These are phyloP conservation scores for Candida boidinii DNA, from an alignment of 805 yeast genomes.

Conservation along the genomic window DNA sequence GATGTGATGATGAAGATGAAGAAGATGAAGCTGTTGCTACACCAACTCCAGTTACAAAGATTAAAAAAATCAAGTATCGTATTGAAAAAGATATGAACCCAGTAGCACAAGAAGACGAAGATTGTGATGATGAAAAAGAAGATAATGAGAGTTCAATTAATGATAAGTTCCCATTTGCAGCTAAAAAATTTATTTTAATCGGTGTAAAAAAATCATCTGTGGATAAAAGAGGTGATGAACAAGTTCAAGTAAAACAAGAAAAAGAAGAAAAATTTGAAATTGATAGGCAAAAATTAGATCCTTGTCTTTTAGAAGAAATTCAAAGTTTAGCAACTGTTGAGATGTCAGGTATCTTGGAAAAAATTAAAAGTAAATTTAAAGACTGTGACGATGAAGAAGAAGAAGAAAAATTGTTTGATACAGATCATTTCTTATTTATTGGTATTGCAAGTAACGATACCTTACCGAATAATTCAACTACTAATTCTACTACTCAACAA, in stretches of 20 bases:
- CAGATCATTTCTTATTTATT: constrained; percentile 19
- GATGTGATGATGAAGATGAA: constrained; percentile 5
- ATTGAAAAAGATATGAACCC: no score
- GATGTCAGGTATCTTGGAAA: constrained; percentile 6
- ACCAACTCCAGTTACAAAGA: no score
- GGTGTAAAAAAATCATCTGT: constrained; percentile 12
- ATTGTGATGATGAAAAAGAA: constrained; percentile 5
- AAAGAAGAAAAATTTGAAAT: background rate
- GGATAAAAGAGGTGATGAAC: background rate
- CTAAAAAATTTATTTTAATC: constrained; percentile 16
- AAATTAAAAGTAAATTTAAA: constrained; percentile 2
- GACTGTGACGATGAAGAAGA: constrained; percentile 6
- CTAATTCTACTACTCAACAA: no score
- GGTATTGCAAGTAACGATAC: constrained; percentile 18
- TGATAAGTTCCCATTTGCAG: constrained; percentile 17
- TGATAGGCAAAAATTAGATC: background rate
- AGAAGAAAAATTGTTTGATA: constrained; percentile 11
- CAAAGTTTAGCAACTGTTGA: constrained; percentile 3
- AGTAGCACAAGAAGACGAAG: background rate
- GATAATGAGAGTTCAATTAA: constrained; percentile 5
- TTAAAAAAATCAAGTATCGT: no score
- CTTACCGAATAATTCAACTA: no score
- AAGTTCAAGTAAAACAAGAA: background rate
- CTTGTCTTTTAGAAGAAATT: background rate
- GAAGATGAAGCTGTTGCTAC: no score